Evolutionary conservation across 2,329 filamentous ascomycete genomes (phyloP).

Genomic region (Shiraia sp.): DNA sequence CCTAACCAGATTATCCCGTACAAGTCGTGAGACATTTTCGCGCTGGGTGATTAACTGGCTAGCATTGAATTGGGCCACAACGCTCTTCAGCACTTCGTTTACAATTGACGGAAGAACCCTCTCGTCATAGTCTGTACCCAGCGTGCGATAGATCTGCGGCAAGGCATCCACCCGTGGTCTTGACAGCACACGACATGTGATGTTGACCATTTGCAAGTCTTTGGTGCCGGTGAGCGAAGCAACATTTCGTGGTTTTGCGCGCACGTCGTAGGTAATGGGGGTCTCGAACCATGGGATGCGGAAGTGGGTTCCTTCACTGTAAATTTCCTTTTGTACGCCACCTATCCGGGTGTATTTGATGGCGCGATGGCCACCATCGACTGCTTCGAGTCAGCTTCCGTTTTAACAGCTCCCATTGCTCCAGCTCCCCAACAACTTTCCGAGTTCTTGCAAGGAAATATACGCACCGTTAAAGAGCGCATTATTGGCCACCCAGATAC

Average conservation of each 20-base stretch:
- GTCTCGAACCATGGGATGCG: slow-evolving; percentile 97
- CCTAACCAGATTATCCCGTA: slow-evolving; percentile 88
- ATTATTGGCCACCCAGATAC: slow-evolving; percentile 62
- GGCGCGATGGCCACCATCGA: slow-evolving; percentile 96
- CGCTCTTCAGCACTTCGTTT: slow-evolving; percentile 98
- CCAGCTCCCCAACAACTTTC: too few species aligned
- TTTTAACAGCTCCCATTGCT: background rate
- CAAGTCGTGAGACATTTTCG: slow-evolving; percentile 90
- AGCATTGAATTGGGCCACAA: slow-evolving; percentile 98
- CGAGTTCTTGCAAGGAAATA: background rate
- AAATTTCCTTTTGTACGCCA: slow-evolving; percentile 96
- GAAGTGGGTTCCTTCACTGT: slow-evolving; percentile 95
- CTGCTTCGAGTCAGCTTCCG: slow-evolving; percentile 50
- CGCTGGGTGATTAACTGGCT: slow-evolving; percentile 98
- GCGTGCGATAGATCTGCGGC: slow-evolving; percentile 94
- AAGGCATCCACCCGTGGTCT: slow-evolving; percentile 84
- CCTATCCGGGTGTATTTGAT: slow-evolving; percentile 96
- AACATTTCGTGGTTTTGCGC: slow-evolving; percentile 95
- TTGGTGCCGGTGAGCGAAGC: slow-evolving; percentile 97
- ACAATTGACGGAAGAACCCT: slow-evolving; percentile 97
- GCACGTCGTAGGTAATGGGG: slow-evolving; percentile 94
- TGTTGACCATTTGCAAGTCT: slow-evolving; percentile 99
- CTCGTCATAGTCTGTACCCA: slow-evolving; percentile 96
- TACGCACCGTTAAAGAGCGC: slow-evolving; percentile 68
- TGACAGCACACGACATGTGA: slow-evolving; percentile 98